A percentile compares a stretch with the other conserved stretches of the same genome.
These are phyloP conservation scores for Paracoccidioides lutzii DNA, from an alignment of 2,329 filamentous ascomycete species.

Conservation along the genomic window DNA sequence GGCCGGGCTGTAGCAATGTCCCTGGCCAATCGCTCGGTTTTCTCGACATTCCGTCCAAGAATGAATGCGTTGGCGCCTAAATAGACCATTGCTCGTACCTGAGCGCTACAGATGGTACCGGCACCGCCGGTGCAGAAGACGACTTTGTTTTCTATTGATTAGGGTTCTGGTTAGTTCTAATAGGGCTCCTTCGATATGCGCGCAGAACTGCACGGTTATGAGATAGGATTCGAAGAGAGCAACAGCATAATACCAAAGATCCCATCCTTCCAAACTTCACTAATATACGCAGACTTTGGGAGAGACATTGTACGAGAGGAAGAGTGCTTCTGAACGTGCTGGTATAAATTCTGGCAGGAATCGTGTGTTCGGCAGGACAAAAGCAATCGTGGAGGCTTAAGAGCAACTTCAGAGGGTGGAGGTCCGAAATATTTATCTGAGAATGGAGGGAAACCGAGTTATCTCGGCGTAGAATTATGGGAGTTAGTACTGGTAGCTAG, in stretches of 20 bases:
- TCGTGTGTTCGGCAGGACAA: too few species aligned
- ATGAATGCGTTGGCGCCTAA: slow-evolving; percentile 92
- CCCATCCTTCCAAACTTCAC: slow-evolving; percentile 71
- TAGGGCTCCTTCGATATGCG: neutral
- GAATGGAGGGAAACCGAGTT: too few species aligned
- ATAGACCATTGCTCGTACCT: slow-evolving; percentile 80
- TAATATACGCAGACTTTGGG: slow-evolving; percentile 62
- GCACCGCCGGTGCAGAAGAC: slow-evolving; percentile 92
- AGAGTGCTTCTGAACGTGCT: neutral
- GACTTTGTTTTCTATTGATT: slow-evolving; percentile 59
- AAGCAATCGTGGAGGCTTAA: too few species aligned
- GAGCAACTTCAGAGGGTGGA: neutral
- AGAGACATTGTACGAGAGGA: slow-evolving; percentile 45
- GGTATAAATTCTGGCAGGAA: neutral
- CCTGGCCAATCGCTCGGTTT: slow-evolving; percentile 67
- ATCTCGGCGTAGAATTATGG: too few species aligned
- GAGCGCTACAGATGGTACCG: slow-evolving; percentile 84
- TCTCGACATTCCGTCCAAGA: slow-evolving; percentile 75
- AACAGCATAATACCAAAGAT: slow-evolving; percentile 55
- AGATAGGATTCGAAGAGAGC: neutral
- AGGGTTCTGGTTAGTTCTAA: neutral
- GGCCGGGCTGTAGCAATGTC: slow-evolving; percentile 68
- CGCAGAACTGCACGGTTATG: too few species aligned
- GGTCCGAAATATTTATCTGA: too few species aligned
- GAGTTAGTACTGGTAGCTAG: too few species aligned